Evolutionary conservation across 306 rosid species (phyloP).

Genomic region (Potentilla sterilis): DNA sequence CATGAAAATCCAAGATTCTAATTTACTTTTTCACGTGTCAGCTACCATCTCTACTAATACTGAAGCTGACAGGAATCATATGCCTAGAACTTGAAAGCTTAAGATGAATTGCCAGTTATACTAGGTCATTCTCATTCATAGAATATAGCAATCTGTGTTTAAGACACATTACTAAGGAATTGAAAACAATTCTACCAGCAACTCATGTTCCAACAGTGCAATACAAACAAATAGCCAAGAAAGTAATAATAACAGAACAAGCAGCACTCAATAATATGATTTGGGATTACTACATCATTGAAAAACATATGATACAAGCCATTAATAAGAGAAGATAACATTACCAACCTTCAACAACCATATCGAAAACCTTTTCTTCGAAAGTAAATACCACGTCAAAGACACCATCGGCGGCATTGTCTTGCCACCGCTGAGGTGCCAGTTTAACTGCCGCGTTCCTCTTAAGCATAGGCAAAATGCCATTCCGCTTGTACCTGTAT

Average conservation of each 20-base stretch:
- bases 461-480: conserved; percentile 91
- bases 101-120: neutral
- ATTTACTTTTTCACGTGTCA: neutral
- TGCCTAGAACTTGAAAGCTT: neutral
- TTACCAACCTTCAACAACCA: conserved; percentile 81
- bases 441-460: conserved; percentile 65
- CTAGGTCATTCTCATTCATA: neutral
- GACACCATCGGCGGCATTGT: conserved; percentile 76
- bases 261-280: neutral
- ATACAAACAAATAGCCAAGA: neutral
- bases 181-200: neutral
- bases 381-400: conserved; percentile 81
- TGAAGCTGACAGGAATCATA: neutral
- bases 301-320: neutral
- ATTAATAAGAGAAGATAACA: conserved; percentile 2
- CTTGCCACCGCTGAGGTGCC: conserved; percentile 98
- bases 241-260: neutral
- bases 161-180: neutral
- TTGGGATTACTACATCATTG: neutral
- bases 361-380: conserved; percentile 92
- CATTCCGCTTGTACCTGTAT: conserved; percentile 76
- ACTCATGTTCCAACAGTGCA: neutral
- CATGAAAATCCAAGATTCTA: neutral
- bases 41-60: neutral
- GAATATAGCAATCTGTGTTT: neutral